Evolutionary conservation across 2,329 filamentous ascomycete genomes (phyloP).

Genomic region (Niveomyces coronatus): DNA sequence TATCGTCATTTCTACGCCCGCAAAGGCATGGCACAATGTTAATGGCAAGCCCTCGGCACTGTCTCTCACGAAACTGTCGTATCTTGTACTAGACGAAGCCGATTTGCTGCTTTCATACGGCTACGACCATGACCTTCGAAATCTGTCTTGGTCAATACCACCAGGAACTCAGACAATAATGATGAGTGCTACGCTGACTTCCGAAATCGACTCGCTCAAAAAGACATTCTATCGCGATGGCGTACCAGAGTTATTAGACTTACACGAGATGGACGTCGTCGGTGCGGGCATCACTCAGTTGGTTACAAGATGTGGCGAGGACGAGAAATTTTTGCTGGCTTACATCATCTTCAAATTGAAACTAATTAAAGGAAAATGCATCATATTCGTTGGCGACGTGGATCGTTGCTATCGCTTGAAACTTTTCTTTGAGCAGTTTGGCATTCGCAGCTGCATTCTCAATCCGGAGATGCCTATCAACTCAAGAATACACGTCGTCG

Average conservation of each 20-base stretch:
- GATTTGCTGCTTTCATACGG: conserved; percentile 91
- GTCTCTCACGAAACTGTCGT: conserved; percentile 58
- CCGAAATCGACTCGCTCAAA: conserved; percentile 78
- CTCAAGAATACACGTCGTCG: conserved; percentile 83
- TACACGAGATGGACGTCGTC: conserved; percentile 73
- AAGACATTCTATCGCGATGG: conserved; percentile 62
- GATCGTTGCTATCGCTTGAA: conserved; percentile 86
- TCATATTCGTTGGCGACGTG: conserved; percentile 66
- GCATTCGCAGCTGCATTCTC: conserved; percentile 82
- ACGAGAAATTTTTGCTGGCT: conserved; percentile 88
- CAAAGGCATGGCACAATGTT: conserved; percentile 70
- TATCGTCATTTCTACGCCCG: conserved; percentile 82
- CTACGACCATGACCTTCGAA: conserved; percentile 81
- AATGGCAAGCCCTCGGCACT: conserved; percentile 54
- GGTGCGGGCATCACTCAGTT: conserved; percentile 75
- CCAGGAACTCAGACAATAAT: conserved; percentile 82
- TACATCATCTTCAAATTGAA: conserved; percentile 95
- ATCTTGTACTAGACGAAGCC: conserved; percentile 87
- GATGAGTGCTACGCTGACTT: conserved; percentile 86
- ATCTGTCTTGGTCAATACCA: conserved; percentile 66
- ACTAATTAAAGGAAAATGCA: conserved; percentile 82
- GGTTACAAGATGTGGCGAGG: conserved; percentile 85
- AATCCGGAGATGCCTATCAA: conserved; percentile 94
- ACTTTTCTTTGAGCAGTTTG: conserved; percentile 93
- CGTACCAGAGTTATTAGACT: conserved; percentile 66